phyloP scores from a whole-genome alignment of 306 rosid genomes.

The Fragaria vesca region DNA sequence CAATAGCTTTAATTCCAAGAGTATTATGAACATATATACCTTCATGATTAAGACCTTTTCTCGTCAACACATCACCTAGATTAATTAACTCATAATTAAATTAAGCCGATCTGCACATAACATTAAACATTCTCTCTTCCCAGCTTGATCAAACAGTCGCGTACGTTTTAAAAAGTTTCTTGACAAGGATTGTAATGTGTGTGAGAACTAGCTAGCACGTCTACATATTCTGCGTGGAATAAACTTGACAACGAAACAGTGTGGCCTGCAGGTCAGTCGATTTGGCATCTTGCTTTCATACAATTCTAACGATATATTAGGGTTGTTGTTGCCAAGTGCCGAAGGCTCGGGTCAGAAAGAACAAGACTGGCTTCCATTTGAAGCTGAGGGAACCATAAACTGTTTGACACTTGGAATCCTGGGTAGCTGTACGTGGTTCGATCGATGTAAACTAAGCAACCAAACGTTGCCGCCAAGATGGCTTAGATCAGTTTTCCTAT shows the following conservation, averaged over 20 bases:
- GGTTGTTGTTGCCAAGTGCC: neutral
- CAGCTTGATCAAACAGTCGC: neutral
- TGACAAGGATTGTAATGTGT: neutral
- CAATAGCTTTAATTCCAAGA: too few relatives aligned
- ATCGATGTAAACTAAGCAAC: neutral
- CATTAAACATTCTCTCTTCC: slow-evolving; percentile 2
- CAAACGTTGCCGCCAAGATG: neutral
- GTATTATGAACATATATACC: too few relatives aligned
- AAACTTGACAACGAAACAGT: neutral
- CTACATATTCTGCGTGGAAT: neutral
- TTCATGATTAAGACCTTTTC: too few relatives aligned
- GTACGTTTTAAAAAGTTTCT: neutral
- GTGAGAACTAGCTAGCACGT: neutral
- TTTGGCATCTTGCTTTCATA: neutral
- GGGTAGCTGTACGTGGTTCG: neutral
- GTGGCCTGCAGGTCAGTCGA: neutral
- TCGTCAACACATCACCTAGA: too few relatives aligned
- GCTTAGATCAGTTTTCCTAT: neutral
- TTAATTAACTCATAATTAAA: too few relatives aligned
- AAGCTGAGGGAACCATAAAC: neutral
- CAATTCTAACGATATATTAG: neutral
- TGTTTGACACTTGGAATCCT: neutral
- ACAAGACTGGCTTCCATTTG: neutral
- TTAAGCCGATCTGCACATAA: too few relatives aligned
- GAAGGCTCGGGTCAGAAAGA: neutral